A percentile compares a stretch with the other conserved stretches of the same genome.
Conservation (phyloP, 78 protist species). For the Dictyostelium citrinum region DNA sequence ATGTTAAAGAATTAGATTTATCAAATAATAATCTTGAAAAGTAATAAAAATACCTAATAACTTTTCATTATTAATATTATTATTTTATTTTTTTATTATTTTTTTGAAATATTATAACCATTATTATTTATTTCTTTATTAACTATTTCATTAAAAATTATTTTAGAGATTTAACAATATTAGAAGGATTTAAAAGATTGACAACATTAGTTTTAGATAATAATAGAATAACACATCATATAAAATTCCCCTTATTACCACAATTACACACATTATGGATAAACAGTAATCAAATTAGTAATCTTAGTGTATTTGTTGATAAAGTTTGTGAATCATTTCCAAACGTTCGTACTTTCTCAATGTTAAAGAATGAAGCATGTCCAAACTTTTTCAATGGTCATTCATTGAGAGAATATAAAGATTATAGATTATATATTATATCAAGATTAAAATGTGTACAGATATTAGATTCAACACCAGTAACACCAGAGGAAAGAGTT, state of each 20-base stretch:
- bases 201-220: conserved; percentile 68
- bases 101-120: no score
- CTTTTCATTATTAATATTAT: no score
- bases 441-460: background rate
- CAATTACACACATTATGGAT: conserved; percentile 53
- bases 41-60: background rate
- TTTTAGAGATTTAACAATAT: conserved; percentile 15
- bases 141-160: no score
- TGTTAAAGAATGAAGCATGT: conserved; percentile 83
- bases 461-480: conserved; percentile 32
- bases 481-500: conserved; percentile 30
- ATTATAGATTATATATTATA: conserved; percentile 54
- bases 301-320: conserved; percentile 56
- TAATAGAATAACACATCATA: conserved; percentile 46
- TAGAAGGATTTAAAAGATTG: conserved; percentile 54
- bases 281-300: conserved; percentile 47
- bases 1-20: conserved; percentile 45
- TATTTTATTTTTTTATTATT: no score
- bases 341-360: conserved; percentile 11
- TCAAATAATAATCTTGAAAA: conserved; percentile 45
- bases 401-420: conserved; percentile 52
- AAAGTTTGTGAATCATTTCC: conserved; percentile 5
- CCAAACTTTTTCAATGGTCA: conserved; percentile 81
- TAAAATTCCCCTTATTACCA: conserved; percentile 1
- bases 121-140: no score